Evolutionary conservation across 352 stramenopile species (phyloP), one percentile per base, ranked within the genome.

Genomic region (Pythium coloratum): DNA sequence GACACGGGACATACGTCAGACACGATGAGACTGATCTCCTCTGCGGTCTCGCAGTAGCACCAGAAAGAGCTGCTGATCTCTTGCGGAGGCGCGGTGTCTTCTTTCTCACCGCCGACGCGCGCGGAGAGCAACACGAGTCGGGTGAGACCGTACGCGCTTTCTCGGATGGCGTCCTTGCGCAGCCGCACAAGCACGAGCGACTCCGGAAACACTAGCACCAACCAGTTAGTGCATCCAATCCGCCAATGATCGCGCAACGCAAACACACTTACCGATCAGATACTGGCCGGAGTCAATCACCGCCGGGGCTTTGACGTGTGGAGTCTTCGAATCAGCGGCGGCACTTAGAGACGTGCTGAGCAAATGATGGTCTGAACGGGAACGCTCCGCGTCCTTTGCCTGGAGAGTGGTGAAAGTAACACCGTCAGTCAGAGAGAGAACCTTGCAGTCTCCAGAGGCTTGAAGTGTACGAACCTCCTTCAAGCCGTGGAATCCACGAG

Each of bases 1-100:
- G 16, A 49, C 7, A 13, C 7, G 40, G 2, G 40, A 49, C 36
- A 20, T 65, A 84, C 76, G 67, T 93, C 81, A 24, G 88, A 80
- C 67, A 92, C 76, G 53, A 95, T 91, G 42, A 95, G 62, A 60
- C 83, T 92, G 59, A 93, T 86, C 69, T 95, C 85, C 54, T 95
- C 87, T 9, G 84, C 78, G 3, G 87, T 94, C 67, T 95, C 87
- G 58, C 83, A 92, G 65, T 91, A 95, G 70, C 85, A 89, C 87
- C 87, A 95, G 58, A 94, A 95, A 13, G 79, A 89, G 65, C 36
- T 65, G 36, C 38, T 44, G 30, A 55, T 36, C 30, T 64, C 58
- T 20, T 44, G 33, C 7, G 38, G 18, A 34, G 20, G 3, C 18
- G 7, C 49, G 38, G 9, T 71, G 67, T 9, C 26, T 56, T 36